Conservation (phyloP, 495 filamentous ascomycete species). For the Penicillium nucicola region DNA sequence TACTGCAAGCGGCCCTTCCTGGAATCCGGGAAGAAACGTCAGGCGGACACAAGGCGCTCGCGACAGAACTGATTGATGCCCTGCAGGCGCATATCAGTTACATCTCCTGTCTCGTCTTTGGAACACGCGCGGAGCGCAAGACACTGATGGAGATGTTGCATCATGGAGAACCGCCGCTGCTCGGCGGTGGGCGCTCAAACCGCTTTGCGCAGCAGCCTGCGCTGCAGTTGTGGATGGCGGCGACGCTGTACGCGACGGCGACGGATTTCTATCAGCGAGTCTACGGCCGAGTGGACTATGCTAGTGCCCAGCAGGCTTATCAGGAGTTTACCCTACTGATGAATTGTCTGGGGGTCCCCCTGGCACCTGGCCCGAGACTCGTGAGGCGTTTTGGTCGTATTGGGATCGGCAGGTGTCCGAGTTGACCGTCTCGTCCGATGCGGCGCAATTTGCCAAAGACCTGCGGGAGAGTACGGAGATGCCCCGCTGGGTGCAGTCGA, state of each 20-base stretch:
- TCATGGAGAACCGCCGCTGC: constrained; percentile 23
- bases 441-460: constrained; percentile 32
- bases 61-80: constrained; percentile 31
- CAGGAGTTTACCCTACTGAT: constrained; percentile 34
- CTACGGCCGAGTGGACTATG: constrained; percentile 34
- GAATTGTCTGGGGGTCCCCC: constrained; percentile 26
- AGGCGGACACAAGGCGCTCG: constrained; percentile 20
- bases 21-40: constrained; percentile 24
- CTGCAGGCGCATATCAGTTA: constrained; percentile 36
- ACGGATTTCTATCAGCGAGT: constrained; percentile 45
- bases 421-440: constrained; percentile 31
- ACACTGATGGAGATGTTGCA: constrained; percentile 27
- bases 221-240: constrained; percentile 36
- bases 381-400: constrained; percentile 38
- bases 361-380: constrained; percentile 31
- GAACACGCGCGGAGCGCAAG: constrained; percentile 31
- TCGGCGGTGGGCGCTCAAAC: constrained; percentile 19
- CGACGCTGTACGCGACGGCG: constrained; percentile 39
- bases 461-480: constrained; percentile 25
- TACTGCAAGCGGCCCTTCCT: constrained; percentile 39
- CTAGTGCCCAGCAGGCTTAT: constrained; percentile 36
- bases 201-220: constrained; percentile 24
- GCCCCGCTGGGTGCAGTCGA: constrained; percentile 32
- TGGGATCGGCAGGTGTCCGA: constrained; percentile 36
- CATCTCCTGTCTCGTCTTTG: constrained; percentile 39